Evolutionary conservation across 306 rosid genomes (phyloP).

Genomic region (Rosa rugosa): DNA sequence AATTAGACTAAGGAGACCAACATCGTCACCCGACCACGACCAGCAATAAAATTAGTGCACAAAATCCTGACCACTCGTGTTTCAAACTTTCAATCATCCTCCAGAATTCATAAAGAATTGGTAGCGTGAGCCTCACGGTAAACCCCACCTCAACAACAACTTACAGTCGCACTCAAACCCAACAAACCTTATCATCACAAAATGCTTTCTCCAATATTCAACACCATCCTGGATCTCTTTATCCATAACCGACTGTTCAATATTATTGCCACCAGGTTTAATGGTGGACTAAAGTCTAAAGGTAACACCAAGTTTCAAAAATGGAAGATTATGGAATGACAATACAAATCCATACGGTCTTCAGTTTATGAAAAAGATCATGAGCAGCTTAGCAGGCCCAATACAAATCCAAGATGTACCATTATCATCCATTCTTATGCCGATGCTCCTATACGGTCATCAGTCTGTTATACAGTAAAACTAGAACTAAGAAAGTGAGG

Average conservation of each 20-base stretch:
- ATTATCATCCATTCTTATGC: conserved; percentile 9
- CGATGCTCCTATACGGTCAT: conserved; percentile 1
- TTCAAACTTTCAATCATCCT: background rate
- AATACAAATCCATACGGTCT: background rate
- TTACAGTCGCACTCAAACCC: background rate
- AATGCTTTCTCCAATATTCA: conserved; percentile 5
- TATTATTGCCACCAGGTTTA: background rate
- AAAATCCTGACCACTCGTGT: background rate
- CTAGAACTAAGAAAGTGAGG: conserved; percentile 19
- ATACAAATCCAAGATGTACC: background rate
- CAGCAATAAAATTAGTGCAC: background rate
- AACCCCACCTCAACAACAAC: background rate
- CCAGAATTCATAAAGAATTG: background rate
- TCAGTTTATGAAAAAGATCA: too few relatives aligned
- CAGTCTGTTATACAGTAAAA: conserved; percentile 15
- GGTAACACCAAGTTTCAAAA: background rate
- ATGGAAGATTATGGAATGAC: background rate
- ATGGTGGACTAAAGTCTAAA: background rate
- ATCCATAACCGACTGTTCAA: background rate
- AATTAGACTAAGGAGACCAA: background rate
- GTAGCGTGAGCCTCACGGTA: background rate
- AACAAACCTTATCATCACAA: background rate
- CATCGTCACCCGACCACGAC: background rate
- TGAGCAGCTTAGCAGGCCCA: background rate
- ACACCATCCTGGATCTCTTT: background rate